Evolutionary conservation across 768 basidiomycete species (phyloP), one percentile per base, ranked within the genome.

Genomic region (Suillus hirtellus): DNA sequence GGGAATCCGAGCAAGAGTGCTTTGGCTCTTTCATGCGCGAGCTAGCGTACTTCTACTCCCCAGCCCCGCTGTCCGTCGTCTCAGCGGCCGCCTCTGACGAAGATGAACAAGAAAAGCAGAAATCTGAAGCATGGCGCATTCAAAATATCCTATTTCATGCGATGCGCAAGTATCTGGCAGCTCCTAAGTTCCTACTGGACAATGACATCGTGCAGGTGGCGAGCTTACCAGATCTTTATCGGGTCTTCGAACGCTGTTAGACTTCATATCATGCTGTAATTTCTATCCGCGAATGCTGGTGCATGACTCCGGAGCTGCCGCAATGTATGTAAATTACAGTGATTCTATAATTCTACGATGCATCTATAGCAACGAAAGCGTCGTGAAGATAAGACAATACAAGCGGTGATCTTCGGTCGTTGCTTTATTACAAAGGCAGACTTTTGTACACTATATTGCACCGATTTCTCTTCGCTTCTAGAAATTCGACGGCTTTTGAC

Each of bases 121-220:
- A 76, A 44, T 86, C 89, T 1, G 85, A 86, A 65, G 78, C 80
- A 54, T 97, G 94, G 92, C 93, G 96, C 73, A 86, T 96, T 35
- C 88, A 98, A 73, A 94, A 99, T 71, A 81, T 95, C 21, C 72
- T 99, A 37, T 97, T 97, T 73, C 95, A 95, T 7, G 86, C 89
- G 0, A 85, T 95, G 79, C 84, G 92, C 63, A 84, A 86, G 60
- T 92, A 96, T 74, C 77, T 96, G 15, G 74, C 78, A 7, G 85
- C 88, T 52, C 94, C 82, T 6, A 89, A 84, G 31, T 31, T 31
- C 5, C 31, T 31, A 1, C 31, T 31, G 72, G 90, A 89, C 67
- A 72, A 73, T 34, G 92, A 93, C 69, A 86, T 98, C 5, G 86
- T 93, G 2, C 92, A 96, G 75, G 86, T 96, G 21, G 95, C 97